Conservation (phyloP, 441 rosid species). For the Viola pubescens region DNA sequence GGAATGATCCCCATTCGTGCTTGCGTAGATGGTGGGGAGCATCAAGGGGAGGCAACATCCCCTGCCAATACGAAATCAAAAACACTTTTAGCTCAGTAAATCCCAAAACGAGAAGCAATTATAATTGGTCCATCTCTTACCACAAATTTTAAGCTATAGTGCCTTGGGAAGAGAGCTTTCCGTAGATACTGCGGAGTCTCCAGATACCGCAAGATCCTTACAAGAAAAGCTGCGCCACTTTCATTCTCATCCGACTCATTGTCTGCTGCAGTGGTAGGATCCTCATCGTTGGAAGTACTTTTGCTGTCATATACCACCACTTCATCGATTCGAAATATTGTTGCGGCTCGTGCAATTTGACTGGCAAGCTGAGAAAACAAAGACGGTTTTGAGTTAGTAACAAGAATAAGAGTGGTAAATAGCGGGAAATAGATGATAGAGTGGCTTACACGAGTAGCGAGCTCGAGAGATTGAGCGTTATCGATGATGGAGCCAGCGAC, state of each 20-base stretch:
- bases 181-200: slow-evolving; percentile 95
- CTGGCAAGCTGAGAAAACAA: slow-evolving; percentile 56
- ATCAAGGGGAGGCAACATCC: slow-evolving; percentile 93
- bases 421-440: slow-evolving; percentile 10
- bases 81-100: slow-evolving; percentile 2
- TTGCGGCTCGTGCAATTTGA: slow-evolving; percentile 88
- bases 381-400: neutral
- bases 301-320: slow-evolving; percentile 82
- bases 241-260: slow-evolving; percentile 42
- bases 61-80: slow-evolving; percentile 30
- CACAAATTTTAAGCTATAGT: slow-evolving; percentile 73
- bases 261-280: slow-evolving; percentile 14
- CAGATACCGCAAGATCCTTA: slow-evolving; percentile 70
- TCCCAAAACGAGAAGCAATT: slow-evolving; percentile 1
- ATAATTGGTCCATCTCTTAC: slow-evolving; percentile 23
- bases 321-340: slow-evolving; percentile 86
- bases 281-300: slow-evolving; percentile 30
- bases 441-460: slow-evolving; percentile 74
- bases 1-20: slow-evolving; percentile 85
- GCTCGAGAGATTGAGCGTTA: slow-evolving; percentile 91
- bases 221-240: slow-evolving; percentile 72
- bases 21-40: slow-evolving; percentile 96
- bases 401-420: neutral
- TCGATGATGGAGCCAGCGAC: slow-evolving; percentile 88
- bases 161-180: slow-evolving; percentile 77